These are phyloP conservation scores for Houttuynia cordata DNA, from an alignment of 164 flowering plant genomes.

Conservation along the genomic window DNA sequence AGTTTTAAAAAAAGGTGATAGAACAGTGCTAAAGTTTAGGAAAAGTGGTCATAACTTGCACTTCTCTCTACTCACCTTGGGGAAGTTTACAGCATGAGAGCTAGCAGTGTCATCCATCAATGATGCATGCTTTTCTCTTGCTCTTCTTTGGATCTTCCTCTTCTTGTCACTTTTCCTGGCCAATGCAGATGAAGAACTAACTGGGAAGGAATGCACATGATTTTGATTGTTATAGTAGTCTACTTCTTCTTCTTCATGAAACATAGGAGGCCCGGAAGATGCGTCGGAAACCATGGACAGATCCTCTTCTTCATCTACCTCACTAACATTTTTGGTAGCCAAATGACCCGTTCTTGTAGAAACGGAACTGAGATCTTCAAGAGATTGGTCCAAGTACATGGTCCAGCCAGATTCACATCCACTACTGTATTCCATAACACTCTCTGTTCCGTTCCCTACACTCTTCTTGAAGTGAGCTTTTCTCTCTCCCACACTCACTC, in stretches of 20 bases:
- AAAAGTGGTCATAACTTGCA: neutral
- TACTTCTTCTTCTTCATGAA: slow-evolving; percentile 35
- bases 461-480: neutral
- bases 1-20: too few relatives aligned
- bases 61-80: slow-evolving; percentile 33
- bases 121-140: slow-evolving; percentile 19
- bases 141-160: slow-evolving; percentile 20
- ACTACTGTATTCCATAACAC: slow-evolving; percentile 46
- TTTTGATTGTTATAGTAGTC: too few relatives aligned
- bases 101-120: slow-evolving; percentile 79
- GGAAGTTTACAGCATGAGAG: slow-evolving; percentile 37
- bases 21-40: neutral
- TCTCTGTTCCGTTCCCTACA: slow-evolving; percentile 28
- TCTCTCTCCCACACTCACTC: too few relatives aligned
- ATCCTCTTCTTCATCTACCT: slow-evolving; percentile 42
- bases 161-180: slow-evolving; percentile 19
- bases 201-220: too few relatives aligned
- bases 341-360: slow-evolving; percentile 5
- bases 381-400: slow-evolving; percentile 50
- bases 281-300: slow-evolving; percentile 93
- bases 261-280: slow-evolving; percentile 80
- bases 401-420: slow-evolving; percentile 94
- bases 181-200: slow-evolving; percentile 16
- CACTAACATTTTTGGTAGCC: slow-evolving; percentile 1
- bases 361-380: slow-evolving; percentile 4